phyloP scores from a whole-genome alignment of 1,139 yeast species.

The Suhomyces atakaporum region DNA sequence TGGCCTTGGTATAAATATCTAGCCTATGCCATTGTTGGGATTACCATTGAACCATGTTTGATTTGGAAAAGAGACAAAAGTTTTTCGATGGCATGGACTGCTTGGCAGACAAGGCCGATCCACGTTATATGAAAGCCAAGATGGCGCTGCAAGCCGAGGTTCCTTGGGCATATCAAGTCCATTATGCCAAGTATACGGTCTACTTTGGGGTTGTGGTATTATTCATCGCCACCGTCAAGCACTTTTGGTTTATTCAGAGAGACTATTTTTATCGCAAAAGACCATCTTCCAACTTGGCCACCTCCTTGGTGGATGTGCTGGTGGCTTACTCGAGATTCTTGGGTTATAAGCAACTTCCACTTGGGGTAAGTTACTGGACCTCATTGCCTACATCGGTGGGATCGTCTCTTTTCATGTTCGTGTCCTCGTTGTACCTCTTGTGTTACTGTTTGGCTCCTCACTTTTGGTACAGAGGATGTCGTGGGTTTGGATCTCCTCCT shows the following conservation, averaged over 20 bases:
- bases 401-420: conserved; percentile 39
- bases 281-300: conserved; percentile 13
- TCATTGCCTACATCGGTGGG: conserved; percentile 59
- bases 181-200: conserved; percentile 48
- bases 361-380: conserved; percentile 31
- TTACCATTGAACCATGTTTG: conserved; percentile 6
- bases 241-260: conserved; percentile 34
- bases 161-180: conserved; percentile 41
- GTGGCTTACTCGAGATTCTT: conserved; percentile 47
- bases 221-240: conserved; percentile 40
- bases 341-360: conserved; percentile 53
- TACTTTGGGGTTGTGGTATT: conserved; percentile 47
- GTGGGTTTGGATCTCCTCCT: conserved; percentile 69
- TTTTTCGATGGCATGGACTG: conserved; percentile 47
- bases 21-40: background rate
- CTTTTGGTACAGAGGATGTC: conserved; percentile 56
- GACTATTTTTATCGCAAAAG: conserved; percentile 34
- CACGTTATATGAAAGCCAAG: conserved; percentile 26
- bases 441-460: conserved; percentile 53
- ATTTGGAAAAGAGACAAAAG: conserved; percentile 4
- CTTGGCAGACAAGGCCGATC: conserved; percentile 35
- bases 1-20: background rate
- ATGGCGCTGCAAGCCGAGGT: conserved; percentile 38
- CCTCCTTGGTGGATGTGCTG: conserved; percentile 28
- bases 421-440: conserved; percentile 46